Evolutionary conservation across 106 monocot genomes (phyloP), one percentile per base, ranked within the genome.

Genomic region (Dactylorhiza incarnata): DNA sequence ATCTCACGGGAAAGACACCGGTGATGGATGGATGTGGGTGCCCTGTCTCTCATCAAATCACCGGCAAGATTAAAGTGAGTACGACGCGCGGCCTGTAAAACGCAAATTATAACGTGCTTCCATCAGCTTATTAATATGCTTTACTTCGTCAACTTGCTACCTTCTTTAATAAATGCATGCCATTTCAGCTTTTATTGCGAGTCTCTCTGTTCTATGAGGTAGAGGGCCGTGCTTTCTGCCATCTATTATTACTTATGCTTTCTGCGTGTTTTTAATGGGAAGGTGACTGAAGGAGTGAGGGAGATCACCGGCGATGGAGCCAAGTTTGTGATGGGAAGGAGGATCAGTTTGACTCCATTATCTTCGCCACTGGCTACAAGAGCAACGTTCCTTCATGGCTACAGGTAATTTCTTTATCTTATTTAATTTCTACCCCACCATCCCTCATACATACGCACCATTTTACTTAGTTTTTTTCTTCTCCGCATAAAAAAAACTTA

Each of bases 341-440:
- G 77, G 94, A 89, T 76, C 56, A 80, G 7, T 94, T 94, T 72
- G 91, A 99, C 71, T 76, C 94, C 5, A 83, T 99, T 23, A 80
- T 99, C n/a, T 75, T 94, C 2, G 99, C 99, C 5, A 99, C 88
- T 56, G 99, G 94, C 0, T 94, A 99, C 86, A 91, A 81, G 80
- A 99, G 99, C 88, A 94, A 90, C 81, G 91, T 99, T 17, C 86
- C 94, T 63, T 85, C 91, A 0, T 99, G 94, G 94, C 91, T 99
- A 79, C 88, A 88, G 94, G 99, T 94, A 86, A 63, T n/a, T n/a
- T n/a, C n/a, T n/a, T n/a, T n/a, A n/a, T n/a, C n/a, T n/a, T n/a
- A n/a, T n/a, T n/a, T n/a, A n/a, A n/a, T n/a, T n/a, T n/a, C n/a
- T n/a, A n/a, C n/a, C n/a, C n/a, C n/a, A n/a, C n/a, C n/a, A n/a